Evolutionary conservation across 164 flowering plant species (phyloP).

Genomic region (Piper longum): DNA sequence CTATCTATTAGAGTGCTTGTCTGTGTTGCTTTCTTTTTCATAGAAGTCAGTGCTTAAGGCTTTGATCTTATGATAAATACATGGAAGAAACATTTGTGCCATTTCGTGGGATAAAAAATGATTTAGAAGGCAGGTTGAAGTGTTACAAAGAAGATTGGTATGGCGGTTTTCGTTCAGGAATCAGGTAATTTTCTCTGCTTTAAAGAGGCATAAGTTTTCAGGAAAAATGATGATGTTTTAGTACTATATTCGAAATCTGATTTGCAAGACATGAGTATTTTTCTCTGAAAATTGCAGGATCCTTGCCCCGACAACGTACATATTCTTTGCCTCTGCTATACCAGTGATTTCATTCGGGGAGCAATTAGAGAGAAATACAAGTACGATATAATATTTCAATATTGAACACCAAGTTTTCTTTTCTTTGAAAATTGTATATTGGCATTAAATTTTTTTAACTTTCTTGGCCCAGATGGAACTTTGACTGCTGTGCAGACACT

Average conservation of each 20-base stretch:
- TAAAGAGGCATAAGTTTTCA: neutral
- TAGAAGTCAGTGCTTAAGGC: neutral
- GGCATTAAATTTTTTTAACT: neutral
- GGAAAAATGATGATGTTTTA: neutral
- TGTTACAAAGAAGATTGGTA: constrained; percentile 98
- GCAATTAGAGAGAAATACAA: constrained; percentile 75
- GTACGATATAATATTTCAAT: constrained; percentile 16
- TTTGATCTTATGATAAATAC: constrained; percentile 3
- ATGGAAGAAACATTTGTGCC: constrained; percentile 99
- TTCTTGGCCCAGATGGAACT: constrained; percentile 51
- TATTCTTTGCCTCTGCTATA: constrained; percentile 96
- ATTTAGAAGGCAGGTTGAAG: constrained; percentile 56
- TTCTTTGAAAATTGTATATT: neutral
- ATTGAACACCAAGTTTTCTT: neutral
- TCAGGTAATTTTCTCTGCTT: constrained; percentile 34
- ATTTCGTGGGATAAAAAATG: constrained; percentile 83
- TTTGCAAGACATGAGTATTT: no score
- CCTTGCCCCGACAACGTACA: constrained; percentile 92
- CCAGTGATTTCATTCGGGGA: constrained; percentile 98
- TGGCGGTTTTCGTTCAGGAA: constrained; percentile 68
- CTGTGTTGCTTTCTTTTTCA: constrained; percentile 3
- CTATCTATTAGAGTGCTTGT: constrained; percentile 9
- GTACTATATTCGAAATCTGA: neutral
- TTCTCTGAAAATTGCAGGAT: constrained; percentile 32
- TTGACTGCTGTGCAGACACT: constrained; percentile 94